phyloP scores from a whole-genome alignment of 495 filamentous ascomycete species.

The Cudoniella acicularis region DNA sequence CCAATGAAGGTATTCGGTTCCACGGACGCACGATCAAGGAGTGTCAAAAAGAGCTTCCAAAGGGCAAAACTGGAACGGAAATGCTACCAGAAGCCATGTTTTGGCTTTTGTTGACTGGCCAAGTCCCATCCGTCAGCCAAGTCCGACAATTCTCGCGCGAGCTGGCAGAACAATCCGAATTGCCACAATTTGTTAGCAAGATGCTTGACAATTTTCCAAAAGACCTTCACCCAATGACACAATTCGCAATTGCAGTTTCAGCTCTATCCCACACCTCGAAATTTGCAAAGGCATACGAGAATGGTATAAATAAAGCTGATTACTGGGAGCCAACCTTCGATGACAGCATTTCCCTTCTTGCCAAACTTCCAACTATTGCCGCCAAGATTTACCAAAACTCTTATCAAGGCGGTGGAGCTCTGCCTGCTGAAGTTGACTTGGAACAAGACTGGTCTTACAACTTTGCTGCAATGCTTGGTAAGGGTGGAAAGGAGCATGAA shows the following conservation, averaged over 20 bases:
- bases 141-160: slow-evolving; percentile 77
- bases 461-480: slow-evolving; percentile 94
- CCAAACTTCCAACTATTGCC: slow-evolving; percentile 94
- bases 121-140: slow-evolving; percentile 80
- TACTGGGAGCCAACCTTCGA: slow-evolving; percentile 99
- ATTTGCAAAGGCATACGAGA: slow-evolving; percentile 90
- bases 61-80: slow-evolving; percentile 90
- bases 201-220: slow-evolving; percentile 88
- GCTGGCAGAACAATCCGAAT: slow-evolving; percentile 76
- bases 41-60: slow-evolving; percentile 89
- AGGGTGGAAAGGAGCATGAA: slow-evolving; percentile 76
- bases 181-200: slow-evolving; percentile 81
- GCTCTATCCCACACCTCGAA: slow-evolving; percentile 87
- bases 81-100: slow-evolving; percentile 99
- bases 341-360: slow-evolving; percentile 87
- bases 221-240: slow-evolving; percentile 95
- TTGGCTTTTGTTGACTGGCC: slow-evolving; percentile 93
- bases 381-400: slow-evolving; percentile 95
- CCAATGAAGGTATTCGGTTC: slow-evolving; percentile 96
- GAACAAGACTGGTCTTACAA: slow-evolving; percentile 97
- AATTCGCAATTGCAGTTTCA: slow-evolving; percentile 90
- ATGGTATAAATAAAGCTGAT: slow-evolving; percentile 85
- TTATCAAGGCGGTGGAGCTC: slow-evolving; percentile 69
- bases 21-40: slow-evolving; percentile 97
- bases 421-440: slow-evolving; percentile 73